Evolutionary conservation across 345 rosid species (phyloP), one percentile per base, ranked within the genome.

Genomic region (Eucalyptus erythrocorys): DNA sequence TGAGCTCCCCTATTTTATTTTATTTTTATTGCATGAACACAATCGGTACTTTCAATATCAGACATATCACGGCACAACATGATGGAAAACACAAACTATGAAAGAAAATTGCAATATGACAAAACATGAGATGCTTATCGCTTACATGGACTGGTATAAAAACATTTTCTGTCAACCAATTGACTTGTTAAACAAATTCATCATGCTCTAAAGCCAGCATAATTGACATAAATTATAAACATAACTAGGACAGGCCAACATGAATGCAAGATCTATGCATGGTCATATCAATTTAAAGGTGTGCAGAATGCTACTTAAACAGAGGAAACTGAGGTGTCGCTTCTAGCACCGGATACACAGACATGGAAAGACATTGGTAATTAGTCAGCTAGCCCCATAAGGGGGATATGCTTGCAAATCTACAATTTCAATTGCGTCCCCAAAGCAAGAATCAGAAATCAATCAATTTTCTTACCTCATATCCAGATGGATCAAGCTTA

Each of bases 401-500:
- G 76, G 76, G 76, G n/a, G 32, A 64, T n/a, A 14, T 64, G 37
- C 76, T 64, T n/a, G 21, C 76, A n/a, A 34, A 17, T 71, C 26
- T 71, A 71, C 8, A 3, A 10, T 85, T 43, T 85, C 43, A 80
- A 80, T 32, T 55, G 57, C 48, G 37, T 51, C 37, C 49, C 68
- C 22, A 85, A 37, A 64, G 84, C 42, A 89, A 24, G 82, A 86
- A 53, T 88, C 87, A 85, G 86, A 88, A 51, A 81, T 91, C 55
- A 86, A 85, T 61, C 53, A 48, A 48, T 85, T n/a, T 48, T 90
- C 94, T 94, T 91, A 93, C 99, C 93, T 96, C 94, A 88, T 95
- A 97, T 71, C 96, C 98, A 59, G 95, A 91, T 55, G 95, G 91
- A 89, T 96, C 97, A 87, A 96, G 98, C 95, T 95, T 97, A 93